These are phyloP conservation scores for Aphanomyces invadans DNA, from an alignment of 352 stramenopile genomes.

Conservation along the genomic window DNA sequence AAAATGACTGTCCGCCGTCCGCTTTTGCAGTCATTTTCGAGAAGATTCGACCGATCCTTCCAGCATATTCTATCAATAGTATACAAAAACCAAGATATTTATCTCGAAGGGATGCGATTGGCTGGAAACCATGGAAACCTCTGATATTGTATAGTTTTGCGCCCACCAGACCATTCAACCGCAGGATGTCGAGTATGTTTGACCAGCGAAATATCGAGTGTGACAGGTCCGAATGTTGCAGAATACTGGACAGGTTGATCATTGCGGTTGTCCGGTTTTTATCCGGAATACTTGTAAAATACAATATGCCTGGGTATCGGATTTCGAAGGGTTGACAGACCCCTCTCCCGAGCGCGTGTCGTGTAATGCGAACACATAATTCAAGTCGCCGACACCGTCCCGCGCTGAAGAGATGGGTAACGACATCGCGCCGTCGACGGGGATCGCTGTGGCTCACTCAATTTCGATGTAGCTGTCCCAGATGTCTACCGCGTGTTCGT, in stretches of 20 bases:
- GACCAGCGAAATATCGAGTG: too few relatives aligned
- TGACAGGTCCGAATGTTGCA: too few relatives aligned
- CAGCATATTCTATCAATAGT: neutral
- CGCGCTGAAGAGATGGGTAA: neutral
- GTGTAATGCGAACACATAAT: neutral
- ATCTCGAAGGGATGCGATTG: neutral
- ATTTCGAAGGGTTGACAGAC: neutral
- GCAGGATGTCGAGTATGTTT: too few relatives aligned
- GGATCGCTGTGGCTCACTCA: neutral
- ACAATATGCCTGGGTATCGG: neutral
- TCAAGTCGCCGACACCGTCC: neutral
- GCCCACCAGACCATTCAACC: too few relatives aligned
- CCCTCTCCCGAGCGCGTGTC: neutral
- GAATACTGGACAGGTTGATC: too few relatives aligned
- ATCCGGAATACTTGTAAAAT: neutral
- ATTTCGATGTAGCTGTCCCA: neutral
- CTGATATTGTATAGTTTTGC: neutral
- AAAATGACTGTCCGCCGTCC: conserved; percentile 12
- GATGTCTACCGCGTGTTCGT: conserved; percentile 85
- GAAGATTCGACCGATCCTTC: neutral
- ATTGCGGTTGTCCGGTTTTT: too few relatives aligned
- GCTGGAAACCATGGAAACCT: neutral
- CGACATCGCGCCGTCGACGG: neutral
- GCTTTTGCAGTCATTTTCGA: neutral
- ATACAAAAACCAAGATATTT: neutral